Percentiles rank a stretch among this genome's conserved stretches.
Evolutionary conservation across 1,284 basidiomycete genomes (phyloP).

Genomic region (Cutaneotrichosporon sp.): DNA sequence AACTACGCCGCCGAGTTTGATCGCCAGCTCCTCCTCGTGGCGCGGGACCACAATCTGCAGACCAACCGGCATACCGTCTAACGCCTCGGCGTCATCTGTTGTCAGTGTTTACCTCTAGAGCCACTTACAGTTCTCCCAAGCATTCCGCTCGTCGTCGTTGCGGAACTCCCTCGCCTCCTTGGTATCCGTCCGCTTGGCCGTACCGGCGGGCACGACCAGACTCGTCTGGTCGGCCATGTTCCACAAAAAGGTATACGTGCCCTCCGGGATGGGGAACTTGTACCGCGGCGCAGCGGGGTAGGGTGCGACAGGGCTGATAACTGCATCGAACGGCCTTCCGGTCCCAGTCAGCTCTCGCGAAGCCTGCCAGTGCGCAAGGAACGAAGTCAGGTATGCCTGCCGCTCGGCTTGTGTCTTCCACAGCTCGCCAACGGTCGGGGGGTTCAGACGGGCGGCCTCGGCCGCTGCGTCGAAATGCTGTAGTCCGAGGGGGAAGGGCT

Average conservation of each 20-base stretch:
- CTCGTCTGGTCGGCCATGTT: conserved; percentile 56
- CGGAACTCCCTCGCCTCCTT: conserved; percentile 32
- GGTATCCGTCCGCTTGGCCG: conserved; percentile 46
- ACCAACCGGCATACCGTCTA: conserved; percentile 57
- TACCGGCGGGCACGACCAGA: conserved; percentile 59
- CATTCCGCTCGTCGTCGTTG: conserved; percentile 50
- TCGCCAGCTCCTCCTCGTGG: conserved; percentile 29
- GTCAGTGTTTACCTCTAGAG: no score
- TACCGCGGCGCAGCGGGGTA: conserved; percentile 8
- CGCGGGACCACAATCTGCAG: conserved; percentile 63
- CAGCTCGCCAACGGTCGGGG: conserved; percentile 9
- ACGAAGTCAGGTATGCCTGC: conserved; percentile 8
- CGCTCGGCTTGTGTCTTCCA: conserved; percentile 18
- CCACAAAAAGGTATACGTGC: conserved; percentile 14
- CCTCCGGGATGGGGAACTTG: conserved; percentile 8
- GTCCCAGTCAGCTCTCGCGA: conserved; percentile 4
- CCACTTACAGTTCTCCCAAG: conserved; percentile 48
- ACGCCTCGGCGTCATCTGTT: conserved; percentile 56
- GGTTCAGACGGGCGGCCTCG: background rate
- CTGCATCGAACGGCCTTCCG: conserved; percentile 16
- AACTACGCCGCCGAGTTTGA: conserved; percentile 8
- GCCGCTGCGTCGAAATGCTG: conserved; percentile 1
- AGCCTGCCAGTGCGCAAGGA: conserved; percentile 7
- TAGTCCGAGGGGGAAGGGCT: conserved; percentile 17
- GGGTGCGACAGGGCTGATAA: conserved; percentile 14